Evolutionary conservation across 345 rosid species (phyloP).

Genomic region (Trapa incisa): DNA sequence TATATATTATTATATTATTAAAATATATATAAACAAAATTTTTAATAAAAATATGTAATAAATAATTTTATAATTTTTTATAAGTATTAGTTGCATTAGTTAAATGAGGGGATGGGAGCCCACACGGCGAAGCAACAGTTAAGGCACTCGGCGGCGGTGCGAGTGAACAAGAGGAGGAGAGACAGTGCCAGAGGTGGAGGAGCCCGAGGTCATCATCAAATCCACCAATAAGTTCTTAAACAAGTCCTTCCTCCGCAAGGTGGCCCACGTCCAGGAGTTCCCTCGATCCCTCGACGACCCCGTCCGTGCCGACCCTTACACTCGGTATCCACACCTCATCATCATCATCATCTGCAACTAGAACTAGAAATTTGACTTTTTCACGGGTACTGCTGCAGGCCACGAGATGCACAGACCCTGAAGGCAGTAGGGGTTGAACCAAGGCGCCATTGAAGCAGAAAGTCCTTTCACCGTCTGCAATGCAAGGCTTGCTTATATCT

Average conservation of each 20-base stretch:
- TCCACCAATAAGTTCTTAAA: conserved; percentile 32
- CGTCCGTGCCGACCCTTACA: conserved; percentile 26
- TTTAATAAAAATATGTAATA: no score
- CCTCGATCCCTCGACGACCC: conserved; percentile 21
- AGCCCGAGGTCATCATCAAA: conserved; percentile 39
- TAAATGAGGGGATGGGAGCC: conserved; percentile 23
- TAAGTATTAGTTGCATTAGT: no score
- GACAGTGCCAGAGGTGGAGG: conserved; percentile 61
- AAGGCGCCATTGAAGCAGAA: not conserved
- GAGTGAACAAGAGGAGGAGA: conserved; percentile 53
- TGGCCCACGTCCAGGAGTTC: conserved; percentile 53
- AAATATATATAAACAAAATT: no score
- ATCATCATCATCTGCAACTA: not conserved
- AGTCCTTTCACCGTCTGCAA: not conserved
- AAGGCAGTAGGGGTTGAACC: conserved; percentile 51
- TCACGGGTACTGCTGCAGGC: conserved; percentile 8
- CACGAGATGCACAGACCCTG: conserved; percentile 35
- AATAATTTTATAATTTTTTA: no score
- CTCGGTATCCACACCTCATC: not conserved
- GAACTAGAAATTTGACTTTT: no score
- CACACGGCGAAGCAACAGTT: conserved; percentile 55
- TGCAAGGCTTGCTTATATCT: no score
- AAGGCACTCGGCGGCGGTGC: conserved; percentile 42
- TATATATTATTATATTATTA: no score
- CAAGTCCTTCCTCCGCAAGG: conserved; percentile 57